Base-by-base conservation (phyloP, 352 stramenopile genomes). In the Globisporangium nagaii region DNA sequence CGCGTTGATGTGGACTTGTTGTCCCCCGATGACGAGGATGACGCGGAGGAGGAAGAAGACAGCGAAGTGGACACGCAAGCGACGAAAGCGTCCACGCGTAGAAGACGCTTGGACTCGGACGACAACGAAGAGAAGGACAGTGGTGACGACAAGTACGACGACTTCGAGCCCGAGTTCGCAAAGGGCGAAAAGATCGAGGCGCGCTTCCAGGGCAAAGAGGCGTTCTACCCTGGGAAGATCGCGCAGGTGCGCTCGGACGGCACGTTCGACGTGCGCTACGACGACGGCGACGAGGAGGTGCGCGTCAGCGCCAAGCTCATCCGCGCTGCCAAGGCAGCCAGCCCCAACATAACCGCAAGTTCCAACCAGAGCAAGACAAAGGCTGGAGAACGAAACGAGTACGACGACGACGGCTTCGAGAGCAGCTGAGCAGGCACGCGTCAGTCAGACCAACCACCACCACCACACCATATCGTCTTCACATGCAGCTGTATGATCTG, bases 251-350 rank as follows among this genome's bases (percentile, higher is more conserved):
- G 79, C 42, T 51, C 64, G n/a, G 75, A 91, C 25, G 69, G 71
- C 12, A 63, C 65, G 25, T 85, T 61, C 39, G 79, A 90, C 62
- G 67, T 93, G 34, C 52, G 58, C 9, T 93, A 90, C 64, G 77
- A 90, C 54, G 80, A 93, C 49, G 79, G 80, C 13, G 78, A 93
- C 48, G 57, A 80, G 17, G 80, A 93, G 56, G 60, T 62, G 12
- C 74, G 71, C 24, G 79, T 93, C 7, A 55, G 65, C 13, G 30
- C 63, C 39, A 51, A 62, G 4, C 53, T 88, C 0, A 84, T 90
- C 27, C 75, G 77, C 2, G 34, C 43, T 0, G 9, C 63, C 17
- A 31, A 52, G 15, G 10, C 17, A 20, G 10, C 6, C 11, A 25
- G 42, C 47, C 6, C 35, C 32, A 30, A 25, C 42, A n/a, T n/a